Conservation (phyloP, 768 basidiomycete species). For the Hygrophoropsis aurantiaca region DNA sequence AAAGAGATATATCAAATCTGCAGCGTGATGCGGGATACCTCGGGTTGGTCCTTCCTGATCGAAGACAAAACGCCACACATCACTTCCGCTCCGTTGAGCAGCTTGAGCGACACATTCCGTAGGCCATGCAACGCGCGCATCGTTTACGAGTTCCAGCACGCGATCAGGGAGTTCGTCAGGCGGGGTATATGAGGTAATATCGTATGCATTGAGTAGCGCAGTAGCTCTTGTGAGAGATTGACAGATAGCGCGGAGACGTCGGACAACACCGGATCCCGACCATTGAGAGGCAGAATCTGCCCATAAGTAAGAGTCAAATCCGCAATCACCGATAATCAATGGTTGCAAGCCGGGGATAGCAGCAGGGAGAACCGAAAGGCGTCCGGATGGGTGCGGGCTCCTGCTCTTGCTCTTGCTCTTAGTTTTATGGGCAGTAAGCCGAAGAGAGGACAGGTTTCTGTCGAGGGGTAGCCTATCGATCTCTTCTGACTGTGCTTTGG, state of each 20-base stretch:
- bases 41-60: constrained; percentile 75
- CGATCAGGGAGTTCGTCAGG: constrained; percentile 67
- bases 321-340: constrained; percentile 74
- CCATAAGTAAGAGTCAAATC: constrained; percentile 66
- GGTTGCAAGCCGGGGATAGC: constrained; percentile 47
- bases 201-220: constrained; percentile 65
- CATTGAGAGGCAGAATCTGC: constrained; percentile 58
- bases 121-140: constrained; percentile 76
- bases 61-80: constrained; percentile 81
- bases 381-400: constrained; percentile 26
- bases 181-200: constrained; percentile 60
- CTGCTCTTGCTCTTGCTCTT: constrained; percentile 18
- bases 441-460: constrained; percentile 18
- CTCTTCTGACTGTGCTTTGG: constrained; percentile 24
- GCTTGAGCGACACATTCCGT: constrained; percentile 61
- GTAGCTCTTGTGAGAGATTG: constrained; percentile 66
- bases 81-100: constrained; percentile 49
- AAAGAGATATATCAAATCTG: constrained; percentile 77
- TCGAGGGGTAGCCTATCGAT: constrained; percentile 6
- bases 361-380: neutral
- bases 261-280: constrained; percentile 59
- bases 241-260: constrained; percentile 72
- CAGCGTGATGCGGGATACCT: constrained; percentile 65
- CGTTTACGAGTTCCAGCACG: constrained; percentile 73
- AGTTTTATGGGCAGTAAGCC: constrained; percentile 22